Percentiles rank a stretch among this genome's conserved stretches.
phyloP scores from a whole-genome alignment of 2,329 filamentous ascomycete species.

The Coniochaeta ligniaria region DNA sequence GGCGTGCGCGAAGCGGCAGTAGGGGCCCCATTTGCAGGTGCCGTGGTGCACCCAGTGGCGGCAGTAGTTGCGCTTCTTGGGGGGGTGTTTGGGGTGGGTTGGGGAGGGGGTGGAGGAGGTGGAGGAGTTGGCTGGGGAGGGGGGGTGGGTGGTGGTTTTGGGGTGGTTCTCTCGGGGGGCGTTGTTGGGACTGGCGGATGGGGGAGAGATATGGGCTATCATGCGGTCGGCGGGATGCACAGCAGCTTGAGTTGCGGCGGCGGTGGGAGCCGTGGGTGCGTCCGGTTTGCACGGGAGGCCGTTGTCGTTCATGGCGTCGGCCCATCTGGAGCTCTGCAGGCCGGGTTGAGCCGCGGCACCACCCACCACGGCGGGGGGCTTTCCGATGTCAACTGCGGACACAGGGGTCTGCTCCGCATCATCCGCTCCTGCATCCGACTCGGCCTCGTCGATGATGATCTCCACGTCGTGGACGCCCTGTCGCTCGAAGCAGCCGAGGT shows the following conservation, averaged over 20 bases:
- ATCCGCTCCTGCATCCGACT: neutral
- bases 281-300: neutral
- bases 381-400: too few species aligned
- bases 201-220: slow-evolving; percentile 2
- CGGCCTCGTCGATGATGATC: slow-evolving; percentile 9
- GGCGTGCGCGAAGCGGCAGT: slow-evolving; percentile 36
- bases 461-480: slow-evolving; percentile 18
- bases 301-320: slow-evolving; percentile 7
- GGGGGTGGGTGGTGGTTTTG: neutral
- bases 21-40: slow-evolving; percentile 34
- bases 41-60: slow-evolving; percentile 42
- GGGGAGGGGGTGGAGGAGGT: neutral
- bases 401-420: neutral
- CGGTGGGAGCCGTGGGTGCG: neutral
- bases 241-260: neutral
- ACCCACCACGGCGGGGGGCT: too few species aligned
- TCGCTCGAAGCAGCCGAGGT: slow-evolving; percentile 24
- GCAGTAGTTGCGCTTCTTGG: slow-evolving; percentile 22
- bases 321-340: neutral
- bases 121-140: neutral
- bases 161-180: neutral
- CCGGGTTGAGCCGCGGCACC: neutral
- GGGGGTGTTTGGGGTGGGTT: neutral
- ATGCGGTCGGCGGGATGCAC: slow-evolving; percentile 6
- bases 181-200: neutral